Base-by-base conservation (phyloP, 2,329 filamentous ascomycete species). In the Aspergillus phoenicis region DNA sequence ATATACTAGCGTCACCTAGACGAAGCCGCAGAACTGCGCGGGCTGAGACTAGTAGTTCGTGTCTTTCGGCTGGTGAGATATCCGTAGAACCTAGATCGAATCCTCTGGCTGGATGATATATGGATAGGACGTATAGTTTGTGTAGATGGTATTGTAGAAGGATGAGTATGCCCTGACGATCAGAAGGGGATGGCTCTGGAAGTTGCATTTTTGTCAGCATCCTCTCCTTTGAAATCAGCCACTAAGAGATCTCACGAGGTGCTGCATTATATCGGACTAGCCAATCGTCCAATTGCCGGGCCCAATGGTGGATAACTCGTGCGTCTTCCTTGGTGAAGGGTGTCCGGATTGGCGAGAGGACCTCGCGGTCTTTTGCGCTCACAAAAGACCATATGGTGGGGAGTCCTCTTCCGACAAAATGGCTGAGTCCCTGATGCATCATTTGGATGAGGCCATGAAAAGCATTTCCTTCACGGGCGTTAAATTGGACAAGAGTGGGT, bases 141-240 rank as follows among this genome's bases (percentile, higher is more conserved):
- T 73, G 70, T 8, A 73, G 55, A 47, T 73, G 70, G 58, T 73
- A 73, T 22, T 73, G 70, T n/a, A 73, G 60, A 38, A 73, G 59
- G 10, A 73, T 72, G 10, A 71, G 54, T 22, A 73, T 72, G 5
- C 70, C 70, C 26, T 71, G 69, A 39, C 70, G 64, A 52, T 73
- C 70, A 13, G 70, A 71, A 4, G 70, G 65, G 67, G 49, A 67
- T 4, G 69, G 68, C 26, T 71, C 69, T 71, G 20, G 15, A 45
- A n/a, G 17, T 26, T 10, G 7, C 15, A 17, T 13, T 28, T 17
- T n/a, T 4, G 28, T 15, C 26, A 15, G 26, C 11, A n/a, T 15
- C 30, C n/a, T 38, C 3, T 45, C 41, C 17, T 20, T 17, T 13
- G 4, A 10, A 45, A 20, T 7, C 3, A n/a, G n/a, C 15, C 17